Conservation (phyloP, 164 flowering plant genomes). For the Vitis amurensis region DNA sequence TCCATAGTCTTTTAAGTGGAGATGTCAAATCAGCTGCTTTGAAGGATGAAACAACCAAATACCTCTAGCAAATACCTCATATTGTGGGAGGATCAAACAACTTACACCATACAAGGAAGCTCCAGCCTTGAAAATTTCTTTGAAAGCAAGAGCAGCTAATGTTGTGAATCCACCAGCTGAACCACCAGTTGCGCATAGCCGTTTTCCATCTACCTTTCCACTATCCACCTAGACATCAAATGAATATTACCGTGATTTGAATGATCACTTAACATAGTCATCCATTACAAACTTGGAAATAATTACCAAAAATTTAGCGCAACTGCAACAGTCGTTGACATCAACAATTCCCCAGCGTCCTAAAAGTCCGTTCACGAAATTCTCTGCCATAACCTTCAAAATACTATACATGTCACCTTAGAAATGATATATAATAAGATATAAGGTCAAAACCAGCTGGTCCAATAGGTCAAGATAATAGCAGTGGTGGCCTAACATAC, state of each 20-base stretch:
- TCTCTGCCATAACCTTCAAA: conserved; percentile 91
- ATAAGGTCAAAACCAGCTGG: neutral
- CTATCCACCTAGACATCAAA: conserved; percentile 60
- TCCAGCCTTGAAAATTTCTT: conserved; percentile 83
- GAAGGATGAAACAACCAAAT: too few relatives aligned
- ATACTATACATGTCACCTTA: conserved; percentile 11
- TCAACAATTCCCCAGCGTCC: conserved; percentile 92
- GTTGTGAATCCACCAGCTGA: conserved; percentile 99
- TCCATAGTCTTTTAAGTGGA: too few relatives aligned
- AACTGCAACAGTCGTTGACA: conserved; percentile 94
- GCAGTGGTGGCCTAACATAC: neutral
- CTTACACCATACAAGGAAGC: conserved; percentile 97
- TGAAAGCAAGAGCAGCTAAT: conserved; percentile 93
- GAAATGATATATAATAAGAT: neutral
- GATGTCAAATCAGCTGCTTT: too few relatives aligned
- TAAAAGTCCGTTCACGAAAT: conserved; percentile 82
- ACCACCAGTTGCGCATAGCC: conserved; percentile 84
- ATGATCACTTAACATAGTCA: neutral
- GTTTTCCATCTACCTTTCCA: conserved; percentile 76
- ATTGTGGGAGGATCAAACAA: conserved; percentile 10
- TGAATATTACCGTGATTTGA: neutral
- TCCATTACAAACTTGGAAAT: conserved; percentile 3
- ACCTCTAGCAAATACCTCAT: too few relatives aligned
- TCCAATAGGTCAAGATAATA: neutral
- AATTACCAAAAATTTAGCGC: conserved; percentile 84